These are phyloP conservation scores for Scolecobasidium constrictum DNA, from an alignment of 2,329 filamentous ascomycete species.

Conservation along the genomic window DNA sequence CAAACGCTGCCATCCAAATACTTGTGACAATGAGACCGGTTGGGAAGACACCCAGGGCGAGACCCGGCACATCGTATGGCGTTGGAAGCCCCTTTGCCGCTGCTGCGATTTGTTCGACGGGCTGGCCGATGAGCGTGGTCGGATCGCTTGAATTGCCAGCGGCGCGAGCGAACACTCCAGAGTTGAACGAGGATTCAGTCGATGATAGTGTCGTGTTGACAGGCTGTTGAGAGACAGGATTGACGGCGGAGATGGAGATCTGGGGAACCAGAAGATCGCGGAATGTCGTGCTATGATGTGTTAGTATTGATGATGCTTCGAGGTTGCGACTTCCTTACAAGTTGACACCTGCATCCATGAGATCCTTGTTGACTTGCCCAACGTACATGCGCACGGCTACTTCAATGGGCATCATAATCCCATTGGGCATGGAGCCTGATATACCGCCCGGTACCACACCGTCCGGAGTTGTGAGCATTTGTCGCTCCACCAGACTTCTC, in stretches of 20 bases:
- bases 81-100: slow-evolving; percentile 26
- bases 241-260: slow-evolving; percentile 54
- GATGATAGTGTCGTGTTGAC: slow-evolving; percentile 56
- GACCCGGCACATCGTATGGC: slow-evolving; percentile 60
- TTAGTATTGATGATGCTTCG: too few relatives aligned
- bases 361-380: slow-evolving; percentile 51
- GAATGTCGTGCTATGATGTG: slow-evolving; percentile 23
- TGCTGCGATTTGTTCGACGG: slow-evolving; percentile 29
- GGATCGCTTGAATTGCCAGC: slow-evolving; percentile 24
- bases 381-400: slow-evolving; percentile 58
- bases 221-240: slow-evolving; percentile 33
- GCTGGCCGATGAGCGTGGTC: slow-evolving; percentile 11
- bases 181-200: slow-evolving; percentile 61
- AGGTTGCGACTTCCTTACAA: slow-evolving; percentile 54
- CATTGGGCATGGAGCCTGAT: slow-evolving; percentile 15
- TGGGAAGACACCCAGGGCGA: slow-evolving; percentile 58
- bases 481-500: slow-evolving; percentile 15
- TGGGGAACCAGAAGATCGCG: slow-evolving; percentile 55
- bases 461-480: slow-evolving; percentile 9
- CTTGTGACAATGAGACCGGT: slow-evolving; percentile 56
- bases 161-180: slow-evolving; percentile 55
- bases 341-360: slow-evolving; percentile 45
- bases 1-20: slow-evolving; percentile 48
- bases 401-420: slow-evolving; percentile 19
- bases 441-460: background rate